Evolutionary conservation across 768 basidiomycete species (phyloP).

Genomic region (Tricholoma sp.): DNA sequence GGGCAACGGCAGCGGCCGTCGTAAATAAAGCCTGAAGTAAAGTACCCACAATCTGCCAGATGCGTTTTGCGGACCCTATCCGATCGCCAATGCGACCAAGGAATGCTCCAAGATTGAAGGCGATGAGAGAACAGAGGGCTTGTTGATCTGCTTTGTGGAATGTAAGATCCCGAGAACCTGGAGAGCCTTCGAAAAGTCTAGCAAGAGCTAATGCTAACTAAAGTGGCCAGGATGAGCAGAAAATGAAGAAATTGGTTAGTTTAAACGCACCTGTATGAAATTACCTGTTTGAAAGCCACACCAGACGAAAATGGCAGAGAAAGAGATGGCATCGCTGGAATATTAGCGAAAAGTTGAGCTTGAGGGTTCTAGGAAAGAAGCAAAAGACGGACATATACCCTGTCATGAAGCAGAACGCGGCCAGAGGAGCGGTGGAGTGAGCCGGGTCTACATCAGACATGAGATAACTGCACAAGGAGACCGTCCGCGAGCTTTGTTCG

Average conservation of each 20-base stretch:
- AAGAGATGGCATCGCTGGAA: conserved; percentile 61
- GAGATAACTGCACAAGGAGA: conserved; percentile 33
- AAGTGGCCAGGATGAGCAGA: conserved; percentile 1
- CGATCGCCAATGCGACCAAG: conserved; percentile 76
- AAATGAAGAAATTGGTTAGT: neutral
- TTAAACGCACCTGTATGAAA: conserved; percentile 50
- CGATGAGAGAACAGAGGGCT: conserved; percentile 73
- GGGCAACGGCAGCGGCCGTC: conserved; percentile 62
- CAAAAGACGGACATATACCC: conserved; percentile 60
- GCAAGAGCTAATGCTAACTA: conserved; percentile 78
- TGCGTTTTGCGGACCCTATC: conserved; percentile 65
- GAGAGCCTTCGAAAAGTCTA: conserved; percentile 58
- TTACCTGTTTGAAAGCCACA: conserved; percentile 84
- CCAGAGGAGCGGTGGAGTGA: conserved; percentile 45
- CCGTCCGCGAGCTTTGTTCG: neutral
- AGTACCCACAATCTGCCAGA: conserved; percentile 70
- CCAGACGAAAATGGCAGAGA: conserved; percentile 80
- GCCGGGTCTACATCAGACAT: conserved; percentile 48
- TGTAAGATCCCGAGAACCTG: conserved; percentile 40
- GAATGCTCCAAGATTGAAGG: conserved; percentile 73
- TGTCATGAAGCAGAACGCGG: conserved; percentile 74
- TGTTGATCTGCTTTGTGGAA: conserved; percentile 84
- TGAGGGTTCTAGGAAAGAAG: neutral
- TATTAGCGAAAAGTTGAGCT: neutral
- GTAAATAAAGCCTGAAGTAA: conserved; percentile 73